phyloP scores from a whole-genome alignment of 2,329 filamentous ascomycete species.

The Beauveria bassiana region DNA sequence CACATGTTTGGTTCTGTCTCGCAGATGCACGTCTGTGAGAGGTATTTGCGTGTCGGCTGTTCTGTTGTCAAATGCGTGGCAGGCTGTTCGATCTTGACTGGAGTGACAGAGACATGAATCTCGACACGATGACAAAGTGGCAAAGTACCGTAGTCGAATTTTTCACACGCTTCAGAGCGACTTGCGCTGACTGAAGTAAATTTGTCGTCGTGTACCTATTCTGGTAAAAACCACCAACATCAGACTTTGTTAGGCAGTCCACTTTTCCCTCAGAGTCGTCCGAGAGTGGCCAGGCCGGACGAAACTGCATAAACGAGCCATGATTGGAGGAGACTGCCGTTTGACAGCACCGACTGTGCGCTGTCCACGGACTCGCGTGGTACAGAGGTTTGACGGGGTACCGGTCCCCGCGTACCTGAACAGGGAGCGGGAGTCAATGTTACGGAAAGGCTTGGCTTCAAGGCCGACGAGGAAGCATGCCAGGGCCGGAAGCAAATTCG shows the following conservation, averaged over 20 bases:
- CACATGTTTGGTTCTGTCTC: not conserved
- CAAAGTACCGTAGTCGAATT: not conserved
- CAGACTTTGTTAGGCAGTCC: not conserved
- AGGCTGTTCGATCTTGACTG: too few species aligned
- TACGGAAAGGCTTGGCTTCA: not conserved
- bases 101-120: too few species aligned
- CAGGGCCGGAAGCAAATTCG: not conserved
- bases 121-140: not conserved
- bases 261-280: conserved; percentile 4
- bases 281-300: not conserved
- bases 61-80: not conserved
- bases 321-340: conserved; percentile 1
- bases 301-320: not conserved
- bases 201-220: not conserved
- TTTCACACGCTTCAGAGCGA: too few species aligned
- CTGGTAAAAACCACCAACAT: not conserved
- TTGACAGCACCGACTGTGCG: not conserved
- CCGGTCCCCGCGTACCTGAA: not conserved
- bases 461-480: not conserved
- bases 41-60: not conserved
- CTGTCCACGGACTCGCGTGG: not conserved
- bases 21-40: not conserved
- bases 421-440: not conserved
- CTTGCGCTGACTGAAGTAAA: not conserved
- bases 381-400: not conserved